phyloP scores from a whole-genome alignment of 805 yeast genomes.

The Suhomyces kilbournensis region DNA sequence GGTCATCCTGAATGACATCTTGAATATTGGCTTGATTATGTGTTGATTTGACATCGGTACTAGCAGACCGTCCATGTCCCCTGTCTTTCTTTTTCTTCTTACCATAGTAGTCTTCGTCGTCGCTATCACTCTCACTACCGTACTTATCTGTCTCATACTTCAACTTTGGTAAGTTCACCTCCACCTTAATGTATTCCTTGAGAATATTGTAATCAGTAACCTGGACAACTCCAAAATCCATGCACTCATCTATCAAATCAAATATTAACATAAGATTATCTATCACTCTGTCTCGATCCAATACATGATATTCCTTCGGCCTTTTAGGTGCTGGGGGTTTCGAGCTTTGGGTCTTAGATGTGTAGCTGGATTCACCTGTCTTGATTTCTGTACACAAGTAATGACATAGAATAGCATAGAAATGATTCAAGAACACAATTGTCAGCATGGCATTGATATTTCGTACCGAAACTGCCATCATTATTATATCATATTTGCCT shows the following conservation, averaged over 20 bases:
- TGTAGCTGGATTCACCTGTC: background rate
- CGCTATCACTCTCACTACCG: constrained; percentile 2
- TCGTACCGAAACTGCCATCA: constrained; percentile 39
- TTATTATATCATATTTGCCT: constrained; percentile 41
- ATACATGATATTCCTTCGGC: background rate
- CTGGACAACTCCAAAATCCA: constrained; percentile 87
- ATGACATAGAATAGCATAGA: constrained; percentile 26
- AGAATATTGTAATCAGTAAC: constrained; percentile 75
- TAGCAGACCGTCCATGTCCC: background rate
- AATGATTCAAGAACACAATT: constrained; percentile 50
- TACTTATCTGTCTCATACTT: constrained; percentile 8
- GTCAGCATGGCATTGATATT: constrained; percentile 60
- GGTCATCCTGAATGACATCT: constrained; percentile 25
- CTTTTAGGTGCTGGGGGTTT: background rate
- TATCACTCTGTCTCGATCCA: constrained; percentile 54
- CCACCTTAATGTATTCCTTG: constrained; percentile 71
- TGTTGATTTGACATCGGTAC: constrained; percentile 30
- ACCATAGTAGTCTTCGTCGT: constrained; percentile 6
- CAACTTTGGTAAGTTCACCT: constrained; percentile 27
- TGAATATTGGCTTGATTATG: constrained; percentile 36
- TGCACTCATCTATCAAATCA: constrained; percentile 84
- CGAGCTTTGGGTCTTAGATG: background rate
- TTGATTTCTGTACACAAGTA: constrained; percentile 19
- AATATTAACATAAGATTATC: constrained; percentile 75
- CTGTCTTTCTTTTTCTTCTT: constrained; percentile 12